Evolutionary conservation across 2,329 filamentous ascomycete genomes (phyloP), one percentile per base, ranked within the genome.

Genomic region (Phoma sp.): DNA sequence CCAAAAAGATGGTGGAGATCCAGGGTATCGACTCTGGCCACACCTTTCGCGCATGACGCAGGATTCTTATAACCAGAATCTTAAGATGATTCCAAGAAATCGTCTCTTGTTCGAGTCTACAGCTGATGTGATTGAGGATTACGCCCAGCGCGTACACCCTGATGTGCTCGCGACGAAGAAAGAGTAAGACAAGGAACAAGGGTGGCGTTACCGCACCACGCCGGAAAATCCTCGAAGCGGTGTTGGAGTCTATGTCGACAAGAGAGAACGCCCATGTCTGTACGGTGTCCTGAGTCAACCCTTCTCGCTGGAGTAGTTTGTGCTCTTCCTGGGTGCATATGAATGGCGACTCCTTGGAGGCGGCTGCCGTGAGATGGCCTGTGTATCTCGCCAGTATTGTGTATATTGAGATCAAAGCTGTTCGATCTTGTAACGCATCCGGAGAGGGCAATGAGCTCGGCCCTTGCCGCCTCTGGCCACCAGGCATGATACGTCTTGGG

Each of bases 21-120:
- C 66, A 69, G 15, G 72, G 66, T 5, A 73, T 58, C 3, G 64
- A 60, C 45, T 74, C 68, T 28, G 71, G 68, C 69, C 67, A 68
- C 17, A 64, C 30, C 23, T 43, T 18, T 9, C 72, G 72, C 11
- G 65, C 70, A 55, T 74, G 72, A 11, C 68, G 66, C 37, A 72
- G 40, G 20, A 73, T 32, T 14, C 70, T 66, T 33, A 67, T 50
- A 7, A 58, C 42, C 1, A 73, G 52, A 12, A 69, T 56, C 40
- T 66, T 65, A 14, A 74, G 60, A 3, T 48, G 23, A 1, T 30
- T 36, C 71, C 71, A 74, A 7, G 21, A 34, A 4, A 72, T 52
- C 1, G 49, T 28, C 21, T 65, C 61, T 4, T 26, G 23, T 11
- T 53, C 47, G 18, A 62, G 26, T 48, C 65, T 55, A n/a, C 38